Conservation (phyloP, 78 protist genomes). For the Speleostelium caveatum region DNA sequence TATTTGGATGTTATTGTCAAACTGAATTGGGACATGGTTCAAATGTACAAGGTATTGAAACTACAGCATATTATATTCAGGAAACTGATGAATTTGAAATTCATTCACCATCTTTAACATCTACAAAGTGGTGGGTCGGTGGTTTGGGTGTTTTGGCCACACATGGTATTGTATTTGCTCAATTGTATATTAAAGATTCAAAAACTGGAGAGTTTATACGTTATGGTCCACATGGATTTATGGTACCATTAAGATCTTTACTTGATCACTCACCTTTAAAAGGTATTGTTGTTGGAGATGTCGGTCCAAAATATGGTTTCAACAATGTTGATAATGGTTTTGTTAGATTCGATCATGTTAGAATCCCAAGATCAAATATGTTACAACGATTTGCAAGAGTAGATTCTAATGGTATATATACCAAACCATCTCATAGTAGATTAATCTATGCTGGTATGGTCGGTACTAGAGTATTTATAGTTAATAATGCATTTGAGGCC, state of each 20-base stretch:
- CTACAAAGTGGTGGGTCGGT: slow-evolving; percentile 95
- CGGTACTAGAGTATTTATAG: slow-evolving; percentile 43
- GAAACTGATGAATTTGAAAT: slow-evolving; percentile 85
- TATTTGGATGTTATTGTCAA: slow-evolving; percentile 54
- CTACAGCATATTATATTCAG: slow-evolving; percentile 75
- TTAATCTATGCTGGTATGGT: slow-evolving; percentile 79
- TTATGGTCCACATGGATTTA: slow-evolving; percentile 77
- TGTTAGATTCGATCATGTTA: slow-evolving; percentile 48
- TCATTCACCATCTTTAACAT: slow-evolving; percentile 81
- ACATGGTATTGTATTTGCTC: slow-evolving; percentile 82
- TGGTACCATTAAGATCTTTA: slow-evolving; percentile 44
- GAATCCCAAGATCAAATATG: slow-evolving; percentile 41
- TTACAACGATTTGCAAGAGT: slow-evolving; percentile 39
- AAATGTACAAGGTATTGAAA: slow-evolving; percentile 85
- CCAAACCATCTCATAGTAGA: slow-evolving; percentile 77
- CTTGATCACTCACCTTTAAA: slow-evolving; percentile 39
- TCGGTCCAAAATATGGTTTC: slow-evolving; percentile 80
- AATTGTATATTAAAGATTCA: slow-evolving; percentile 22
- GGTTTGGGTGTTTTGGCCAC: slow-evolving; percentile 83
- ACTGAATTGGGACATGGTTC: slow-evolving; percentile 88
- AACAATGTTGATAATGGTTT: slow-evolving; percentile 58
- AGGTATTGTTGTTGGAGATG: slow-evolving; percentile 78
- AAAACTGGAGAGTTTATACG: background rate
- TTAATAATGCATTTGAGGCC: slow-evolving; percentile 32
- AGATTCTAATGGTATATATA: slow-evolving; percentile 50